Evolutionary conservation across 805 yeast species (phyloP).

Genomic region (Pichia rugopelliculosa): DNA sequence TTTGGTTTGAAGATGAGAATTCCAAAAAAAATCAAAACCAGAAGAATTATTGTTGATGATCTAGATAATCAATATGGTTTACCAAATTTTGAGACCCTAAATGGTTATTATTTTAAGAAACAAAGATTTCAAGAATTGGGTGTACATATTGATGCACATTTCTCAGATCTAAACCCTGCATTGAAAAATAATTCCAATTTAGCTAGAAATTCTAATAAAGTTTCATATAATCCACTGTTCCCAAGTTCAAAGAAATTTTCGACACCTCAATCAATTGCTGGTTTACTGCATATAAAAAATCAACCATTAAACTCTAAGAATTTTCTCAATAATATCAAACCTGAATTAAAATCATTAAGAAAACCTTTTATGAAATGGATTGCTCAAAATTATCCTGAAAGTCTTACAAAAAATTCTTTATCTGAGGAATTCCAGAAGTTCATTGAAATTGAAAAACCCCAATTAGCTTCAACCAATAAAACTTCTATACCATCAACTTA

Average conservation of each 20-base stretch:
- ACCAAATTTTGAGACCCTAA: conserved; percentile 62
- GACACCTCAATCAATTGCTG: conserved; percentile 23
- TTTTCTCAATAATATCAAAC: conserved; percentile 24
- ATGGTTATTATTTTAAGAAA: conserved; percentile 54
- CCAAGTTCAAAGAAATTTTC: conserved; percentile 21
- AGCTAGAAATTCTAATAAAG: background rate
- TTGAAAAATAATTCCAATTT: background rate
- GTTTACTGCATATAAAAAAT: conserved; percentile 19
- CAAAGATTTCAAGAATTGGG: conserved; percentile 64
- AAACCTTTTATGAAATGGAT: conserved; percentile 50
- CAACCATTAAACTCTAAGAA: conserved; percentile 17
- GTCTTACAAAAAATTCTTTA: conserved; percentile 14
- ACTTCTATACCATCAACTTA: conserved; percentile 16
- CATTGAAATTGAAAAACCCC: conserved; percentile 23
- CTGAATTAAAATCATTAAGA: conserved; percentile 40
- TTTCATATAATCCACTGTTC: conserved; percentile 35
- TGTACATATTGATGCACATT: conserved; percentile 33
- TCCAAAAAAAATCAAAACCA: conserved; percentile 53
- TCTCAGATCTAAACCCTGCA: conserved; percentile 4
- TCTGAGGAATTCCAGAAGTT: conserved; percentile 32
- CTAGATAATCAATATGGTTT: conserved; percentile 60
- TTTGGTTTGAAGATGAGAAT: conserved; percentile 69
- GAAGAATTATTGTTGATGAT: conserved; percentile 56
- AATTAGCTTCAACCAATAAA: conserved; percentile 8
- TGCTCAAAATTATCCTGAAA: conserved; percentile 41